A percentile compares a stretch with the other conserved stretches of the same genome.
phyloP scores from a whole-genome alignment of 1,139 yeast genomes.

The Lodderomyces oxycetoniae region DNA sequence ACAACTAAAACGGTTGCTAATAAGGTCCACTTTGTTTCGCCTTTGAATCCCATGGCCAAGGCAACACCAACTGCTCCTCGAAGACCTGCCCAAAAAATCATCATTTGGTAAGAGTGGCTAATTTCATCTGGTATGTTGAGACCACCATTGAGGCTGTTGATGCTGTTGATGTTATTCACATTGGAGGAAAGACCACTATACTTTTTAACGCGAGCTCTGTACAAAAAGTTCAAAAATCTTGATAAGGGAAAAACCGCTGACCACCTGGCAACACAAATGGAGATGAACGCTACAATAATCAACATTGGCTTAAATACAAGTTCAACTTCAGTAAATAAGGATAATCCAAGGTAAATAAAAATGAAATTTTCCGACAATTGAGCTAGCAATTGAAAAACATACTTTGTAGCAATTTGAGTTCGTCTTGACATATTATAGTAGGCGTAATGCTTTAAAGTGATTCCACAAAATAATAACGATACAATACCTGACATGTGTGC shows the following conservation, averaged over 20 bases:
- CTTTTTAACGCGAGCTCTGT: slow-evolving; percentile 49
- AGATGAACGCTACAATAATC: slow-evolving; percentile 82
- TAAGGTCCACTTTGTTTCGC: slow-evolving; percentile 84
- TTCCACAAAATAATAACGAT: slow-evolving; percentile 90
- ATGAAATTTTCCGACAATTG: slow-evolving; percentile 95
- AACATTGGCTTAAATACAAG: slow-evolving; percentile 89
- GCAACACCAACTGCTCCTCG: slow-evolving; percentile 99
- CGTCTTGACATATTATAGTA: slow-evolving; percentile 96
- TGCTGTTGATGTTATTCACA: not conserved
- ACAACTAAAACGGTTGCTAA: slow-evolving; percentile 94
- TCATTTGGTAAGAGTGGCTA: slow-evolving; percentile 93
- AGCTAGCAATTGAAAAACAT: slow-evolving; percentile 88
- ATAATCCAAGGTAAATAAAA: slow-evolving; percentile 89
- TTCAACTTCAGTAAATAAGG: slow-evolving; percentile 93
- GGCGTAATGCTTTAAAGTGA: slow-evolving; percentile 94
- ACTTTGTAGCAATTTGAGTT: slow-evolving; percentile 94
- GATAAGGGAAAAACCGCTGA: slow-evolving; percentile 96
- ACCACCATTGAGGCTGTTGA: slow-evolving; percentile 16
- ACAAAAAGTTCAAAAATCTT: slow-evolving; percentile 73
- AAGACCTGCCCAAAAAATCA: slow-evolving; percentile 99
- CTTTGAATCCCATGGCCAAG: slow-evolving; percentile 93
- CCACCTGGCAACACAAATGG: slow-evolving; percentile 95
- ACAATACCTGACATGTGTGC: slow-evolving; percentile 99
- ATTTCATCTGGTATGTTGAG: slow-evolving; percentile 70
- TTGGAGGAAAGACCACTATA: slow-evolving; percentile 28